Evolutionary conservation across 129 eudicot species (phyloP), one percentile per base, ranked within the genome.

Genomic region (Silybum marianum): DNA sequence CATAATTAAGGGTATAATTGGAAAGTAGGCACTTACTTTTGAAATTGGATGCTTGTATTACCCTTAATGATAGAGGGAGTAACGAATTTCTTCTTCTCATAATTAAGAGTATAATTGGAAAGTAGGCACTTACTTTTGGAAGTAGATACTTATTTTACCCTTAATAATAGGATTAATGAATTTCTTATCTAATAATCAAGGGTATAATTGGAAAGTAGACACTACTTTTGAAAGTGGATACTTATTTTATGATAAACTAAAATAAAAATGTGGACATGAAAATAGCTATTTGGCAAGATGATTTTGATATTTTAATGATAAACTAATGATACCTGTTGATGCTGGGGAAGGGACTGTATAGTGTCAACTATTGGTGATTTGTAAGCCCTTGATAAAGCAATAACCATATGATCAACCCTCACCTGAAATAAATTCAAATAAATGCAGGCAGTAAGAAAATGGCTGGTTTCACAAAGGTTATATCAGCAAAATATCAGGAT

Each of bases 311-410:
- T 38, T 75, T 58, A 73, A 66, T 9, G 67, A 4, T 46, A 36
- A 38, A 9, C 80, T 22, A 67, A 69, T 44, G 7, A 19, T 85
- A 93, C 99, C 94, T 96, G 99, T 73, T 96, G 99, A 90, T 96
- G 99, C 76, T 93, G 99, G 25, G 99, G 99, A 73, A 96, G 97
- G 30, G 93, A 90, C 51, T 90, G 97, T 77, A 96, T 87, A 36
- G 96, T 96, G 81, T 93, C 99, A 7, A 96, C 96, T 63, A 91
- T 85, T 79, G 99, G 99, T 30, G 97, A 93, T 80, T 81, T 93
- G 71, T 72, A 96, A 18, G 97, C 88, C 90, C 93, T 96, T 81
- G 99, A 96, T 80, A 96, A 86, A 81, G 99, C 99, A 84, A 87
- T 71, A 66, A 96, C 99, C 96, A 96, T 92, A 79, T 96, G 99